These are phyloP conservation scores for Boletus rufocinnamomeus DNA, from an alignment of 768 basidiomycete genomes.

Conservation along the genomic window DNA sequence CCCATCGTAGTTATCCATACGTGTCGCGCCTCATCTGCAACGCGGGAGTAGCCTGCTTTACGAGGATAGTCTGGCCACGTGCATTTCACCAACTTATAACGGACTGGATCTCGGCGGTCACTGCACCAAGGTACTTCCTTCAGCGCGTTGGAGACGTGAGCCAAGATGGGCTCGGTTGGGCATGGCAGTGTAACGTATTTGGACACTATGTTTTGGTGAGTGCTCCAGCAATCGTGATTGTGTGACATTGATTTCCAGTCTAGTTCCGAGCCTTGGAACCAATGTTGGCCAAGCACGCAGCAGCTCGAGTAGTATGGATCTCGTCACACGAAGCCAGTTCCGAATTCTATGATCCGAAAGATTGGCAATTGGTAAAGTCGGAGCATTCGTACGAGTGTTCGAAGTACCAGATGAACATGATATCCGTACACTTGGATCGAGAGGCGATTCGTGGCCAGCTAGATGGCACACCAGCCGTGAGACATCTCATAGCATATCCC, in stretches of 20 bases:
- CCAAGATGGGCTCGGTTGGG: slow-evolving; percentile 71
- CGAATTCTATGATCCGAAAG: slow-evolving; percentile 55
- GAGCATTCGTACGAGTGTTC: slow-evolving; percentile 64
- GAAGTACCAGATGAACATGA: slow-evolving; percentile 78
- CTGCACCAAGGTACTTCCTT: slow-evolving; percentile 54
- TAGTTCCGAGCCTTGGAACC: slow-evolving; percentile 67
- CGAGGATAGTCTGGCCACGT: slow-evolving; percentile 50
- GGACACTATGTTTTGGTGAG: slow-evolving; percentile 77
- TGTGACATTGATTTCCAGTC: slow-evolving; percentile 6
- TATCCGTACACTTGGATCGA: slow-evolving; percentile 56
- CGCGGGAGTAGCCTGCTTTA: slow-evolving; percentile 69
- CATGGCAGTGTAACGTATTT: slow-evolving; percentile 86
- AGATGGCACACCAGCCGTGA: slow-evolving; percentile 14
- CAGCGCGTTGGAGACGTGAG: slow-evolving; percentile 63
- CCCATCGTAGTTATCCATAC: slow-evolving; percentile 63
- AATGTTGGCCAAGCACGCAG: slow-evolving; percentile 48
- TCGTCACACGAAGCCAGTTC: slow-evolving; percentile 69
- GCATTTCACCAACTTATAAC: slow-evolving; percentile 50
- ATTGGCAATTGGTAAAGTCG: slow-evolving; percentile 71
- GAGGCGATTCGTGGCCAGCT: slow-evolving; percentile 35
- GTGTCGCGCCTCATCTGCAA: slow-evolving; percentile 81
- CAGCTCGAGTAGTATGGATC: slow-evolving; percentile 70
- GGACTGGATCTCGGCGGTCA: slow-evolving; percentile 48
- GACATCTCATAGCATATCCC: slow-evolving; percentile 69
- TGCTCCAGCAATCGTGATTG: slow-evolving; percentile 12